A percentile compares a stretch with the other conserved stretches of the same genome.
Evolutionary conservation across 2,329 filamentous ascomycete species (phyloP).

Genomic region (Sclerotinia minor): DNA sequence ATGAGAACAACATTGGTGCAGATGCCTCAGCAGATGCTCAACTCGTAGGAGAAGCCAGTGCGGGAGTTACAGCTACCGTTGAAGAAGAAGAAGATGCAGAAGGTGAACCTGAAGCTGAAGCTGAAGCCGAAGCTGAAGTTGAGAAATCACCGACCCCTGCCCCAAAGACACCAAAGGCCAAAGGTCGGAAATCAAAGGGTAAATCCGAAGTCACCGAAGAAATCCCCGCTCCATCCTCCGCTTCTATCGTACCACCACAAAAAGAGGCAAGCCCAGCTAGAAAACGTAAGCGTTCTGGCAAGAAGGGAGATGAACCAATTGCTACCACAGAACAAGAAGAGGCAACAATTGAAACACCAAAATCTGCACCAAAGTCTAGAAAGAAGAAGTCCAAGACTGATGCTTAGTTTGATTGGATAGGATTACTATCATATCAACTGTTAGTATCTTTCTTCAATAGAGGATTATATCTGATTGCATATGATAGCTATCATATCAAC

Average conservation of each 20-base stretch:
- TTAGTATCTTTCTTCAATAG: not conserved
- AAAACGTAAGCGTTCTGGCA: constrained; percentile 62
- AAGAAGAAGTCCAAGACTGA: constrained; percentile 55
- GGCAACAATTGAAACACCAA: constrained; percentile 36
- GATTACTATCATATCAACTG: not conserved
- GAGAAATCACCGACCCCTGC: constrained; percentile 49
- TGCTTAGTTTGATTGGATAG: constrained; percentile 43
- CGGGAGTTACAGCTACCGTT: constrained; percentile 27
- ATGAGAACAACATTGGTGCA: constrained; percentile 56
- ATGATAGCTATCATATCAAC: not conserved
- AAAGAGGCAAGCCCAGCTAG: constrained; percentile 51
- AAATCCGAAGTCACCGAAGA: constrained; percentile 40
- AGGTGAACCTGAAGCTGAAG: constrained; percentile 45
- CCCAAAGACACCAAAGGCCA: constrained; percentile 58
- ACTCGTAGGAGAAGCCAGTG: constrained; percentile 54
- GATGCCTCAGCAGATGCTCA: constrained; percentile 44
- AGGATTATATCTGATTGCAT: too few relatives aligned
- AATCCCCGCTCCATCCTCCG: constrained; percentile 28
- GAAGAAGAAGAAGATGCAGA: constrained; percentile 42
- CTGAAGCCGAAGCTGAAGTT: constrained; percentile 38
- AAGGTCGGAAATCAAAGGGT: constrained; percentile 44
- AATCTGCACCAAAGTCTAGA: constrained; percentile 36
- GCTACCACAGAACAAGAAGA: constrained; percentile 50
- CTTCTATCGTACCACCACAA: constrained; percentile 32
- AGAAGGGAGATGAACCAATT: constrained; percentile 43